Conservation (phyloP, 1,284 basidiomycete genomes). For the Bjerkandera adusta region DNA sequence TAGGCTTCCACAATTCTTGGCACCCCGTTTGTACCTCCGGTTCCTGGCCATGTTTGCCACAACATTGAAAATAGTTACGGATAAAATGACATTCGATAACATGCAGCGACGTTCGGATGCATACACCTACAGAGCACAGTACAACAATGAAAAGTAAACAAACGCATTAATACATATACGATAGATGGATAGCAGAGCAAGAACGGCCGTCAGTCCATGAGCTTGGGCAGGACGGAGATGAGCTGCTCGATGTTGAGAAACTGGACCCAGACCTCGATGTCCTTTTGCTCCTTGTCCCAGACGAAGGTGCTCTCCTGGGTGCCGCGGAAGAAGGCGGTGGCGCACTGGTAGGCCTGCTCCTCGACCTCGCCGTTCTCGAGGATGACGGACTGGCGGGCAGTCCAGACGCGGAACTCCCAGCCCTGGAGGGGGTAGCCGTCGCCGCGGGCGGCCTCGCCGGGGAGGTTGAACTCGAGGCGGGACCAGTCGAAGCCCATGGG, state of each 20-base stretch:
- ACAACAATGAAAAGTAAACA: too few relatives aligned
- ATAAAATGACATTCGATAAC: too few relatives aligned
- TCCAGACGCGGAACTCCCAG: conserved; percentile 82
- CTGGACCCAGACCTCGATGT: conserved; percentile 74
- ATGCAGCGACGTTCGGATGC: too few relatives aligned
- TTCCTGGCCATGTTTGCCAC: too few relatives aligned
- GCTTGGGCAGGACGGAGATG: conserved; percentile 70
- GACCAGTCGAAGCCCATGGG: conserved; percentile 76
- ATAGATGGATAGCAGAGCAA: background rate
- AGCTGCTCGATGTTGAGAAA: conserved; percentile 80
- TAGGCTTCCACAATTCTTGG: too few relatives aligned
- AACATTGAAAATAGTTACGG: too few relatives aligned
- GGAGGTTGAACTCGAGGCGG: conserved; percentile 75
- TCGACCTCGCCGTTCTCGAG: conserved; percentile 46
- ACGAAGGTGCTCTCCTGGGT: conserved; percentile 61
- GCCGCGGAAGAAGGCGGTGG: conserved; percentile 71
- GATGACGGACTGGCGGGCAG: conserved; percentile 64
- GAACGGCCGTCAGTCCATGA: conserved; percentile 46
- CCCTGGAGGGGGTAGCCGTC: conserved; percentile 67
- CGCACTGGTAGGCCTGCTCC: conserved; percentile 71
- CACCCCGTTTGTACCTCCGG: too few relatives aligned
- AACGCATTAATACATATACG: too few relatives aligned
- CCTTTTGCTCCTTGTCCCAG: conserved; percentile 64
- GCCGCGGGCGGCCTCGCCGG: conserved; percentile 53
- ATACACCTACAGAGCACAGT: too few relatives aligned